A percentile compares a stretch with the other conserved stretches of the same genome.
Evolutionary conservation across 2,329 filamentous ascomycete genomes (phyloP).

Genomic region (Aspergillus sp.): DNA sequence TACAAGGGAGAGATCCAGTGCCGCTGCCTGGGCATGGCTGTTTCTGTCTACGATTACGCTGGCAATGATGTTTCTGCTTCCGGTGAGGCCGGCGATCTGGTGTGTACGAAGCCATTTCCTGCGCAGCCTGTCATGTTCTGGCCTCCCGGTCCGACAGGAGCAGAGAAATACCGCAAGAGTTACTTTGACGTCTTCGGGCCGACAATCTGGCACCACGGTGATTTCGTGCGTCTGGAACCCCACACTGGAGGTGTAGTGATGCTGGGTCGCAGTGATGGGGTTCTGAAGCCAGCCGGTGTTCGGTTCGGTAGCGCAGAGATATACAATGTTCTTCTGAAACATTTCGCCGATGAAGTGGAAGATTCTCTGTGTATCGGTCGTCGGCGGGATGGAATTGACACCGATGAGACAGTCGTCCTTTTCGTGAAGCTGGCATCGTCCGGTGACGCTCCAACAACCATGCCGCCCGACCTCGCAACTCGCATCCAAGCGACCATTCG

Average conservation of each 20-base stretch:
- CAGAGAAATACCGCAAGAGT: constrained; percentile 74
- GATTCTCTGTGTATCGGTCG: constrained; percentile 88
- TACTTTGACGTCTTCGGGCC: constrained; percentile 84
- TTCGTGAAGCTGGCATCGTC: constrained; percentile 73
- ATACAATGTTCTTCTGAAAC: constrained; percentile 86
- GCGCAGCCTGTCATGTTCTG: constrained; percentile 91
- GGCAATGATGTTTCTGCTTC: constrained; percentile 60
- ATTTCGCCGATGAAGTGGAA: constrained; percentile 75
- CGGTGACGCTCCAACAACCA: constrained; percentile 33
- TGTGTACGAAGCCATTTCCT: constrained; percentile 83
- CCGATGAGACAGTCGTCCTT: constrained; percentile 82
- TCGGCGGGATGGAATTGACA: constrained; percentile 66
- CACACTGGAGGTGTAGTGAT: constrained; percentile 78
- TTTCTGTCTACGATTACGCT: constrained; percentile 58
- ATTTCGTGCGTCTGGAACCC: constrained; percentile 76
- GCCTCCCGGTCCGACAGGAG: constrained; percentile 63
- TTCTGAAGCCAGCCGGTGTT: constrained; percentile 88
- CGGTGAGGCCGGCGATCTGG: constrained; percentile 79
- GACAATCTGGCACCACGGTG: constrained; percentile 84
- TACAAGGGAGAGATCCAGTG: constrained; percentile 75
- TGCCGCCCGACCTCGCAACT: constrained; percentile 61
- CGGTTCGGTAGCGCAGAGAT: constrained; percentile 94
- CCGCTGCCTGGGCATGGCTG: constrained; percentile 76
- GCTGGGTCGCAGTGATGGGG: constrained; percentile 89
- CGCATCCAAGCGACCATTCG: constrained; percentile 70